Evolutionary conservation across 768 basidiomycete species (phyloP).

Genomic region (Tricholoma furcatifolium): DNA sequence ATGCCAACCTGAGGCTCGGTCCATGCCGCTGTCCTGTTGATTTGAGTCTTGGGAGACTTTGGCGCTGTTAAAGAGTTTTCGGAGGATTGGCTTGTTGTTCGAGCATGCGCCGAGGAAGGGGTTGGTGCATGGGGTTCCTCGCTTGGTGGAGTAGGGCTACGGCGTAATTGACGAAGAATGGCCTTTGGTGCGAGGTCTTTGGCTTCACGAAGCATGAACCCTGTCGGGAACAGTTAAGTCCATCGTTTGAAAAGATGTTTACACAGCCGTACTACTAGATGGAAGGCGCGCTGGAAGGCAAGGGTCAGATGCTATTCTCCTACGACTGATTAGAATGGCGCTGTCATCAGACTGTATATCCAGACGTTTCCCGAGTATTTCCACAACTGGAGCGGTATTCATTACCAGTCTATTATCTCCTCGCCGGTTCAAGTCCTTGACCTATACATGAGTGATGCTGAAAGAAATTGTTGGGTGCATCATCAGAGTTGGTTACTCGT

Average conservation of each 20-base stretch:
- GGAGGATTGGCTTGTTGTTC: constrained; percentile 24
- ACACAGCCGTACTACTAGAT: constrained; percentile 46
- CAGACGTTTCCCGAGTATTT: constrained; percentile 28
- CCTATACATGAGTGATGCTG: constrained; percentile 13
- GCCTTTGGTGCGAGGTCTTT: constrained; percentile 54
- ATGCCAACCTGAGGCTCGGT: constrained; percentile 51
- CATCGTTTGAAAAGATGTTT: background rate
- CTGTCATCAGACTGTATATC: constrained; percentile 16
- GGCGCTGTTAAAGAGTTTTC: constrained; percentile 17
- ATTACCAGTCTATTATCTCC: constrained; percentile 14
- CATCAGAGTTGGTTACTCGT: no score
- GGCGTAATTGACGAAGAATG: constrained; percentile 52
- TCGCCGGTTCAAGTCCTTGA: background rate
- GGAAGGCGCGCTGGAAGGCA: constrained; percentile 74
- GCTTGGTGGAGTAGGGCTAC: constrained; percentile 38
- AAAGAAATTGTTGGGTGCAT: background rate
- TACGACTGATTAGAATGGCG: constrained; percentile 27
- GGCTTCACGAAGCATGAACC: constrained; percentile 74
- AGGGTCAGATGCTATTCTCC: constrained; percentile 44
- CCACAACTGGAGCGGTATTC: constrained; percentile 48
- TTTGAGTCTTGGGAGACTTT: constrained; percentile 11
- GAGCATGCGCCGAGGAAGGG: constrained; percentile 10
- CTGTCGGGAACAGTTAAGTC: constrained; percentile 34
- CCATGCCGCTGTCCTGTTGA: constrained; percentile 30
- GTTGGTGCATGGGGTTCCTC: constrained; percentile 15